Base-by-base conservation (phyloP, 129 eudicot genomes). In the Centrapalus pauciflorus region DNA sequence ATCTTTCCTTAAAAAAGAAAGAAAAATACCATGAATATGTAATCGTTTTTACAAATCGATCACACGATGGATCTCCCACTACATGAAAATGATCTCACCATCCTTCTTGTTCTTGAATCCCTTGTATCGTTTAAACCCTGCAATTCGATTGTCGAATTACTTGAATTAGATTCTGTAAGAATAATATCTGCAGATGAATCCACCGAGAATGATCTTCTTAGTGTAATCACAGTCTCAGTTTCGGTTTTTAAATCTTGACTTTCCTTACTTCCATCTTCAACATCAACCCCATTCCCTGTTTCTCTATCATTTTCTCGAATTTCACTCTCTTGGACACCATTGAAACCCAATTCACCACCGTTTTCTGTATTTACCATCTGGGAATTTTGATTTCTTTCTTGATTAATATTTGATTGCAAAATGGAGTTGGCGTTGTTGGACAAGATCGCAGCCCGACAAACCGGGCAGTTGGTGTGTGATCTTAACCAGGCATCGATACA, bases 401-500 rank as follows among this genome's bases (percentile, higher is more conserved):
- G 41, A 25, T 81, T 70, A n/a, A n/a, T n/a, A 48, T 23, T 64
- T 1, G 64, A 37, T 11, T 58, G 49, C 17, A 38, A 8, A 55
- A 34, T 24, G 29, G 54, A 13, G 59, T 40, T 61, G 0, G 21
- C 58, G 11, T 71, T 12, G 32, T 12, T 64, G 1, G 61, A 38
- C 12, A 80, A 50, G 4, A 81, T 73, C 2, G 57, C 73, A 7
- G 79, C 81, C 5, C 90, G 90, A 62, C 90, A 84, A 12, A 84
- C 34, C 0, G 90, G 90, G 49, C 90, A 80, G 40, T 74, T 84
- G 10, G 79, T 77, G 58, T 84, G 90, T 17, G 90, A 84, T 72
- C 83, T 74, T 40, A 80, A 72, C 90, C 90, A 84, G 11, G 90
- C 77, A 61, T 84, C 86, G 50, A 84, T 80, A 80, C 86, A 84